These are phyloP conservation scores for Larix sibirica DNA, from an alignment of 83 land plant genomes.

Conservation along the genomic window DNA sequence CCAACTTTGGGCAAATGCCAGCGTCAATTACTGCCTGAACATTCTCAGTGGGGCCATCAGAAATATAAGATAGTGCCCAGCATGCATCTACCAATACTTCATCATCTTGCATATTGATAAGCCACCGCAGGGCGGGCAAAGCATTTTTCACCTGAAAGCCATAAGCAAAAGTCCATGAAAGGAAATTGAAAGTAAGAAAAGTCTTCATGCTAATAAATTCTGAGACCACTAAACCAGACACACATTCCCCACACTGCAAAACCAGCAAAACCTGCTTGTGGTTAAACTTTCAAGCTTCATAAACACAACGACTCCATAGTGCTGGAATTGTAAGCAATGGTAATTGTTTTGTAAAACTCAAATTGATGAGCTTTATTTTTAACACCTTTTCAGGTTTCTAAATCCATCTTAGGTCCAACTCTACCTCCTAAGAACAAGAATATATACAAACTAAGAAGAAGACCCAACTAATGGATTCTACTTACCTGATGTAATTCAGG, in stretches of 20 bases:
- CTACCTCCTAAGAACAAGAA: too few relatives aligned
- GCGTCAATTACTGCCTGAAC: conserved; percentile 68
- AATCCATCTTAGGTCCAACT: background rate
- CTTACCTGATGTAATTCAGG: background rate
- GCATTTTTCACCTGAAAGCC: conserved; percentile 38
- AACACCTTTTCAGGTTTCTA: background rate
- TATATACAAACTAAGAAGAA: background rate
- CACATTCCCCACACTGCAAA: background rate
- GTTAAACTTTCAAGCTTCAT: too few relatives aligned
- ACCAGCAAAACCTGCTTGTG: conserved; percentile 17
- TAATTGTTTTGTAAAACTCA: background rate
- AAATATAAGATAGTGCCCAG: conserved; percentile 62
- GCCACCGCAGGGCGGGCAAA: conserved; percentile 43
- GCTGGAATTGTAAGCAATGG: too few relatives aligned
- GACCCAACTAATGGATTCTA: background rate
- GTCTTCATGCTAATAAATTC: background rate
- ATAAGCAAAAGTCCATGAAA: background rate
- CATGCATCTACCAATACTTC: conserved; percentile 62
- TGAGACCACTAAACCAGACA: background rate
- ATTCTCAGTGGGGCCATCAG: conserved; percentile 59
- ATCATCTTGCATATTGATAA: conserved; percentile 58
- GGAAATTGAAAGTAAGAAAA: background rate
- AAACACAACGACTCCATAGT: too few relatives aligned
- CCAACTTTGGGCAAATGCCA: conserved; percentile 47
- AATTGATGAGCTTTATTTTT: too few relatives aligned